Evolutionary conservation across 2,329 filamentous ascomycete species (phyloP).

Genomic region (Gremmenia infestans): DNA sequence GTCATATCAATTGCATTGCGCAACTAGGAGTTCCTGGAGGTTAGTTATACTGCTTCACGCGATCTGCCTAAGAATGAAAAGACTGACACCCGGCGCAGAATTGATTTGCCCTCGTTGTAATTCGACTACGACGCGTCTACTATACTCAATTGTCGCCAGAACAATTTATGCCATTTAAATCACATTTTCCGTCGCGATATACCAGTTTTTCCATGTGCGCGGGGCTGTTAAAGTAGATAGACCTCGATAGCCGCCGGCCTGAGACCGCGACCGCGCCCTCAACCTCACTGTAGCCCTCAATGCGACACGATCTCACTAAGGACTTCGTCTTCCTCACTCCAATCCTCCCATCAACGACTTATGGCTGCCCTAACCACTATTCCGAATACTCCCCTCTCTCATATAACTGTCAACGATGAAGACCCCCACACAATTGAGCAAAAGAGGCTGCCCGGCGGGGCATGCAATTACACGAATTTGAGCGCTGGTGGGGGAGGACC

Average conservation of each 20-base stretch:
- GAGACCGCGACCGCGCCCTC: conserved; percentile 11
- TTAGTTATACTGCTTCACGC: conserved; percentile 2
- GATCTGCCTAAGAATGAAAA: conserved; percentile 2
- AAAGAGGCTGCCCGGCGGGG: conserved; percentile 38
- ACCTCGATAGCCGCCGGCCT: conserved; percentile 19
- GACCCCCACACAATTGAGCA: conserved; percentile 9
- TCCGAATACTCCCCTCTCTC: conserved; percentile 28
- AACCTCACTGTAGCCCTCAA: conserved; percentile 15
- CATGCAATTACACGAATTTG: conserved; percentile 48
- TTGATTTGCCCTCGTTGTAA: conserved; percentile 16
- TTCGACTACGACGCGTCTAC: conserved; percentile 23
- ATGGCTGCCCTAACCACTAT: conserved; percentile 28
- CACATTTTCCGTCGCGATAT: conserved; percentile 8
- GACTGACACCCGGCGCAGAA: conserved; percentile 13
- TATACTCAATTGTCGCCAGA: not conserved
- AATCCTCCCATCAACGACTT: conserved; percentile 3
- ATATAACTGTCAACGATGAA: conserved; percentile 20
- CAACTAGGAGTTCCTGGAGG: not conserved
- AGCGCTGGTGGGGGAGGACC: conserved; percentile 37
- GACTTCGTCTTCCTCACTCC: conserved; percentile 9
- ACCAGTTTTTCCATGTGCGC: not conserved
- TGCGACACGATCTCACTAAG: conserved; percentile 19
- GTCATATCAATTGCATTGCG: conserved; percentile 3
- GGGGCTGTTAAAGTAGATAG: conserved; percentile 6
- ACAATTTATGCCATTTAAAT: conserved; percentile 6